Base-by-base conservation (phyloP, 192 early-diverging fungal genomes). In the Tieghemiomyces parasiticus region DNA sequence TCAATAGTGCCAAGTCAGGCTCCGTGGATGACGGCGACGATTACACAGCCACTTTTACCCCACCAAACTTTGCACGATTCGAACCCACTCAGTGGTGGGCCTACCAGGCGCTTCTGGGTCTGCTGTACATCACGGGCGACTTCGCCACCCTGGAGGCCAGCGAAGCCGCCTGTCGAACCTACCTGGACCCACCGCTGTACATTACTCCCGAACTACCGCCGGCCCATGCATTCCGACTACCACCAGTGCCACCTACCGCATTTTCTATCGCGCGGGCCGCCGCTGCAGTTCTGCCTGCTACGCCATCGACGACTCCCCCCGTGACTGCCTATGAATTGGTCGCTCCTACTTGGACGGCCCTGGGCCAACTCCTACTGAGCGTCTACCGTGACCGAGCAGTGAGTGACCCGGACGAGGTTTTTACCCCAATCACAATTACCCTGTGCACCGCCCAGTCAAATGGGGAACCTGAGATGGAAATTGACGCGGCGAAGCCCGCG, bases 71-170 rank as follows among this genome's bases (percentile, higher is more conserved):
- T n/a, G 34, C 22, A n/a, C 16, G 24, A 10, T 58, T 58, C 35
- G 35, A 19, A 9, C 55, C 55, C 1, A 31, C 35, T 3, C 55
- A 58, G 33, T 58, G 55, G 55, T 38, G 55, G 55, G n/a, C n/a
- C 10, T 30, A 35, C 22, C 22, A 34, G 22, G 33, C 34, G 35
- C n/a, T 58, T 16, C 55, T 25, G n/a, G 22, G n/a, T n/a, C 33
- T 58, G 0, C n/a, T 58, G n/a, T 42, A 42, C 38, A 42, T 16
- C 38, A 6, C 16, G 38, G 38, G 38, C 16, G 38, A 42, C 16
- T 42, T 42, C 8, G 16, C 38, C 8, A 42, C 38, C 6, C 16
- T 42, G 8, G 16, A 42, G 8, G 6, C 16, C 8, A 6, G 16
- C 38, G 38, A 42, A 16, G 16, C 16, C 16, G 38, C 38, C 38